These are phyloP conservation scores for Boletellus deceptivus DNA, from an alignment of 1,284 basidiomycete species.

Conservation along the genomic window DNA sequence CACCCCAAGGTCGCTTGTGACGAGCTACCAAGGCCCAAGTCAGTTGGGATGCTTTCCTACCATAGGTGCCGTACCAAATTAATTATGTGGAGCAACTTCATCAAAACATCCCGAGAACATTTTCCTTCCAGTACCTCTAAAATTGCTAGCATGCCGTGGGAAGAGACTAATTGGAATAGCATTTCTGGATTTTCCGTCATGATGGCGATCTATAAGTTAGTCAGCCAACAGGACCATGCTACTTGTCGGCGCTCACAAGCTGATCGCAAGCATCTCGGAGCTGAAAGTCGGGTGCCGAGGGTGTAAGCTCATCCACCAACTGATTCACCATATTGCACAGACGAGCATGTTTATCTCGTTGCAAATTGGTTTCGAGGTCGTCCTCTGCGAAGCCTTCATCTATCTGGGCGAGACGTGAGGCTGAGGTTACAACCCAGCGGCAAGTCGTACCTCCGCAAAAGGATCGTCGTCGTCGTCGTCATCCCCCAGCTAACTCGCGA, in stretches of 20 bases:
- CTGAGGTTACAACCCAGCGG: slow-evolving; percentile 1
- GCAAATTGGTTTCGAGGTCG: slow-evolving; percentile 84
- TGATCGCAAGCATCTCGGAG: slow-evolving; percentile 85
- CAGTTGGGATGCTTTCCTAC: slow-evolving; percentile 8
- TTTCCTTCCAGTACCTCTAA: slow-evolving; percentile 89
- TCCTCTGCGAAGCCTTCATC: slow-evolving; percentile 89
- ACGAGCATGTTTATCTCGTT: slow-evolving; percentile 88
- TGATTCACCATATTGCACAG: slow-evolving; percentile 78
- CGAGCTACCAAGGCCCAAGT: slow-evolving; percentile 58
- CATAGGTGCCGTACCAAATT: slow-evolving; percentile 63
- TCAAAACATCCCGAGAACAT: slow-evolving; percentile 78
- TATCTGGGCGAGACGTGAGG: slow-evolving; percentile 49
- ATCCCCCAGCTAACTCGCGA: slow-evolving; percentile 59
- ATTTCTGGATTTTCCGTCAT: slow-evolving; percentile 86
- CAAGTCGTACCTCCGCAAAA: slow-evolving; percentile 75
- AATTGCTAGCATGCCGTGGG: slow-evolving; percentile 93
- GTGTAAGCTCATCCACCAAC: slow-evolving; percentile 83
- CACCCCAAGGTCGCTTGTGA: slow-evolving; percentile 80
- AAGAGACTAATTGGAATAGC: slow-evolving; percentile 83
- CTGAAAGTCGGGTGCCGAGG: slow-evolving; percentile 76
- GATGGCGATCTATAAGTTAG: slow-evolving; percentile 59
- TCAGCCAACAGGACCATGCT: not conserved
- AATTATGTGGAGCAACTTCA: slow-evolving; percentile 84
- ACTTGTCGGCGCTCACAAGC: slow-evolving; percentile 52
- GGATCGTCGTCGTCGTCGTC: slow-evolving; percentile 90